Evolutionary conservation across 1,284 basidiomycete species (phyloP).

Genomic region (Porogramme epimiltina): DNA sequence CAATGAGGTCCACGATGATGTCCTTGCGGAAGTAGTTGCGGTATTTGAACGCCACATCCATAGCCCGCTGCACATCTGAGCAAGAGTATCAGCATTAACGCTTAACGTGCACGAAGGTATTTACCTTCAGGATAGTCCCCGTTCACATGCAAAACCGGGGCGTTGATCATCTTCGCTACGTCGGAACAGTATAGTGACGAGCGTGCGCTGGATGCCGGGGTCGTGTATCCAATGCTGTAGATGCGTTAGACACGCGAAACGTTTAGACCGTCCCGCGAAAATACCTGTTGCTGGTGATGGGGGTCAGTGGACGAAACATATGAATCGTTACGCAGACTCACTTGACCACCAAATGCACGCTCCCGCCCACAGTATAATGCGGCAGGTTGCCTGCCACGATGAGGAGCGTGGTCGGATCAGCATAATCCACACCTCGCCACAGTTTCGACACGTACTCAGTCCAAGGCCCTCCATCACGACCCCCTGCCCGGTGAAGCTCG

Average conservation of each 20-base stretch:
- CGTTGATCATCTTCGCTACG: conserved; percentile 87
- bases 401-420: too few species aligned
- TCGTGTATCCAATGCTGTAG: conserved; percentile 85
- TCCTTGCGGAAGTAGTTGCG: conserved; percentile 85
- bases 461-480: conserved; percentile 88
- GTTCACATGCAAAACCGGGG: conserved; percentile 90
- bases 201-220: conserved; percentile 78
- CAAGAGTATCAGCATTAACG: conserved; percentile 1
- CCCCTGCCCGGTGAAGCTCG: conserved; percentile 88
- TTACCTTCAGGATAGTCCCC: conserved; percentile 87
- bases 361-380: conserved; percentile 88
- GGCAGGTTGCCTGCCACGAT: conserved; percentile 68
- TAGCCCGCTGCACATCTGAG: conserved; percentile 74
- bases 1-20: conserved; percentile 85
- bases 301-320: not conserved
- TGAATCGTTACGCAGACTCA: conserved; percentile 37
- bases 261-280: not conserved
- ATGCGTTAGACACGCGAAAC: not conserved
- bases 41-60: conserved; percentile 83
- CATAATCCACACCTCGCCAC: not conserved
- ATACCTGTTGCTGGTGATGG: conserved; percentile 52
- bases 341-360: conserved; percentile 91
- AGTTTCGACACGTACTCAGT: conserved; percentile 53
- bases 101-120: not conserved
- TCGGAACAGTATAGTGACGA: conserved; percentile 90